These are phyloP conservation scores for Diaporthe sp. DNA, from an alignment of 2,329 filamentous ascomycete species.

Conservation along the genomic window DNA sequence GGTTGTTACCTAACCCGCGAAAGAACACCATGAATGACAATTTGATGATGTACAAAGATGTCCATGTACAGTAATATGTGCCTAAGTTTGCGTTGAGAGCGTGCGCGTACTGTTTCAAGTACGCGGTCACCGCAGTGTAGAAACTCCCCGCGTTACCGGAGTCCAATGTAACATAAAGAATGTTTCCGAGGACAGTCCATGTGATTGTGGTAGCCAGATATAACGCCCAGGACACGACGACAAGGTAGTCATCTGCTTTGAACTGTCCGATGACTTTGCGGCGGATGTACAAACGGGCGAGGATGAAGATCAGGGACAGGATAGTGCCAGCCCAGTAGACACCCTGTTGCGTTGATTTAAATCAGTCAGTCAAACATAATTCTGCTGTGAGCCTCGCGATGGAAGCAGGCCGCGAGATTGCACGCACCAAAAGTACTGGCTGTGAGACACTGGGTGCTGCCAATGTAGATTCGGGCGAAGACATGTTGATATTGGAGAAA, in stretches of 20 bases:
- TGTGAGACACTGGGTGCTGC: conserved; percentile 4
- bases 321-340: background rate
- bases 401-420: background rate
- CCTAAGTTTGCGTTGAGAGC: background rate
- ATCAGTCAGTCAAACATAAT: background rate
- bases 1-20: background rate
- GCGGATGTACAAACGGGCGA: background rate
- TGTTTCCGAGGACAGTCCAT: background rate
- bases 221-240: background rate
- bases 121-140: background rate
- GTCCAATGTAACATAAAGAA: background rate
- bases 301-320: background rate
- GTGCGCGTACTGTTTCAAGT: conserved; percentile 1
- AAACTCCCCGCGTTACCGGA: background rate
- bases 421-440: background rate
- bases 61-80: conserved; percentile 6
- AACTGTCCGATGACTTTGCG: background rate
- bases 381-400: background rate
- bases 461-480: background rate
- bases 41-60: background rate
- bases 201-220: background rate
- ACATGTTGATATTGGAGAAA: background rate
- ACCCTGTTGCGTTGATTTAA: background rate
- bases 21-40: conserved; percentile 16
- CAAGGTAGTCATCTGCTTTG: conserved; percentile 7